Conservation (phyloP, 1,284 basidiomycete species). For the Ustilago esculenta region DNA sequence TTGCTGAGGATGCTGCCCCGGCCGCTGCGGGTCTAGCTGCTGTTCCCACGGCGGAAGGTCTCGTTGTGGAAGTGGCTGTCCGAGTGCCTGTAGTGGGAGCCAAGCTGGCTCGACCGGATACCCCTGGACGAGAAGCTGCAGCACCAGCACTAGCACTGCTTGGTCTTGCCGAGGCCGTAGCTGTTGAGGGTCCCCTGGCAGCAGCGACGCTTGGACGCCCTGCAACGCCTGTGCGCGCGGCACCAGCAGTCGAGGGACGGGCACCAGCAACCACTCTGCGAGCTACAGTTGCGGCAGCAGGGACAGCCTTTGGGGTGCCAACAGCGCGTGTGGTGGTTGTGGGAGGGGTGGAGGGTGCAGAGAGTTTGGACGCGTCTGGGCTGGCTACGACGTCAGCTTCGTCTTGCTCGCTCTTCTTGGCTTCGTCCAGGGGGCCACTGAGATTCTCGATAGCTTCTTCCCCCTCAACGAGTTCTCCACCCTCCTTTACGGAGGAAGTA, state of each 20-base stretch:
- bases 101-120: slow-evolving; percentile 27
- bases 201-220: slow-evolving; percentile 20
- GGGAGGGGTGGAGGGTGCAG: slow-evolving; percentile 20
- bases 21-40: slow-evolving; percentile 19
- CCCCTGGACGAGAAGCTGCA: slow-evolving; percentile 14
- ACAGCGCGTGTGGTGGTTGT: background rate
- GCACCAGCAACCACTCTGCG: slow-evolving; percentile 21
- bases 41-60: slow-evolving; percentile 19
- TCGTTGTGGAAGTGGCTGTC: slow-evolving; percentile 6
- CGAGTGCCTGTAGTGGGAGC: slow-evolving; percentile 19
- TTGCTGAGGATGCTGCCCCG: slow-evolving; percentile 10
- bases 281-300: slow-evolving; percentile 20
- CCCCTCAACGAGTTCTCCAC: slow-evolving; percentile 13
- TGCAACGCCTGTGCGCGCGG: slow-evolving; percentile 23
- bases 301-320: slow-evolving; percentile 5
- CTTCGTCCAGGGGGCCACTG: slow-evolving; percentile 1
- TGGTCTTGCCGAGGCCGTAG: slow-evolving; percentile 8
- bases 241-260: slow-evolving; percentile 26
- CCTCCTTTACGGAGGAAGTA: slow-evolving; percentile 43
- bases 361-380: slow-evolving; percentile 5
- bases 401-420: slow-evolving; percentile 8
- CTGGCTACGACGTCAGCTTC: background rate
- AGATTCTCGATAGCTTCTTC: slow-evolving; percentile 9
- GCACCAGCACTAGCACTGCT: background rate
- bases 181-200: slow-evolving; percentile 2